A percentile compares a stretch with the other conserved stretches of the same genome.
phyloP scores from a whole-genome alignment of 148 eudicot genomes.

The Diospyros lotus region DNA sequence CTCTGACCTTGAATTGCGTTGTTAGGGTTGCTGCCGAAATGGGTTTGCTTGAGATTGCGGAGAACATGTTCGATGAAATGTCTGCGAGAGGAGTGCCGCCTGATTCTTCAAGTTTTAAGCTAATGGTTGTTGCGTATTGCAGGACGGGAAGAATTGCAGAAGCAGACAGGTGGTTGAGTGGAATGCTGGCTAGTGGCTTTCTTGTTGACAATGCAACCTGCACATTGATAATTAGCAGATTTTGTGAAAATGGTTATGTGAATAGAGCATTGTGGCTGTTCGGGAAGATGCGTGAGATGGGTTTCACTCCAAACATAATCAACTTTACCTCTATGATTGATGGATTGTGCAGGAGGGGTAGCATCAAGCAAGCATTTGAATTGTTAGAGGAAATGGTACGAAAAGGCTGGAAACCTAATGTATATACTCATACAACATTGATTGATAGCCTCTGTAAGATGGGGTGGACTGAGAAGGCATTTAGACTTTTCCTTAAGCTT shows the following conservation, averaged over 20 bases:
- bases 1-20: slow-evolving; percentile 46
- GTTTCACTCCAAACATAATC: slow-evolving; percentile 68
- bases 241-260: slow-evolving; percentile 47
- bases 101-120: slow-evolving; percentile 49
- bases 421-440: slow-evolving; percentile 76
- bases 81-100: slow-evolving; percentile 56
- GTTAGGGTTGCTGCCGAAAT: slow-evolving; percentile 37
- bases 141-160: slow-evolving; percentile 45
- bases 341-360: slow-evolving; percentile 73
- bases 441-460: slow-evolving; percentile 91
- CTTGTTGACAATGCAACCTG: slow-evolving; percentile 64
- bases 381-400: slow-evolving; percentile 88
- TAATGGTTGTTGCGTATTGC: slow-evolving; percentile 62
- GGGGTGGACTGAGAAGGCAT: slow-evolving; percentile 98
- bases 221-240: slow-evolving; percentile 55
- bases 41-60: slow-evolving; percentile 57
- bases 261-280: slow-evolving; percentile 66
- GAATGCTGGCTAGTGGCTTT: slow-evolving; percentile 54
- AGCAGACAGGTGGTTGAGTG: slow-evolving; percentile 64
- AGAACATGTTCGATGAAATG: slow-evolving; percentile 81
- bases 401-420: slow-evolving; percentile 88
- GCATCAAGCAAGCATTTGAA: slow-evolving; percentile 81
- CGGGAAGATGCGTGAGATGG: slow-evolving; percentile 60
- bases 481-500: slow-evolving; percentile 87
- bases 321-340: slow-evolving; percentile 76